These are phyloP conservation scores for Trichoderma koningiopsis DNA, from an alignment of 2,329 filamentous ascomycete species.

Conservation along the genomic window DNA sequence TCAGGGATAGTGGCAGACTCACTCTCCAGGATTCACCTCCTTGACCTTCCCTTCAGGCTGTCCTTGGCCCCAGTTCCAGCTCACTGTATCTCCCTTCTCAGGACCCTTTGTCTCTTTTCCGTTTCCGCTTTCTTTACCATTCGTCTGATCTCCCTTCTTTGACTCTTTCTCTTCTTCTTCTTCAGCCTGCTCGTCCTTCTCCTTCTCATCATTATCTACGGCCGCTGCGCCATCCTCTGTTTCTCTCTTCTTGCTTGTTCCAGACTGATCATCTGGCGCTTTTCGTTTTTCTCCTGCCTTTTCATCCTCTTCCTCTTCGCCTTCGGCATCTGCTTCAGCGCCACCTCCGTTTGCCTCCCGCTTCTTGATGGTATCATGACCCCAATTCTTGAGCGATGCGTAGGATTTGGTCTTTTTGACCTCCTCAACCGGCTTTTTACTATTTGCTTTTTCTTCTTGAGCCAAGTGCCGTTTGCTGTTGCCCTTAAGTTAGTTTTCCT, in stretches of 20 bases:
- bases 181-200: not conserved
- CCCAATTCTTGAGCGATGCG: constrained; percentile 65
- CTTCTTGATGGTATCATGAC: constrained; percentile 55
- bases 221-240: constrained; percentile 25
- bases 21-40: constrained; percentile 48
- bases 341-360: constrained; percentile 27
- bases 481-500: not conserved
- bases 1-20: constrained; percentile 24
- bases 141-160: not conserved
- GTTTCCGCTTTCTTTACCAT: not conserved
- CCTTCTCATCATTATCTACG: not conserved
- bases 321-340: constrained; percentile 24
- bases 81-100: constrained; percentile 46
- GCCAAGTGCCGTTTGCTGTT: constrained; percentile 63
- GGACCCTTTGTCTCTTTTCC: constrained; percentile 36
- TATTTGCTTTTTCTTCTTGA: constrained; percentile 61
- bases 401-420: constrained; percentile 55
- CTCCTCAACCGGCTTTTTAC: constrained; percentile 51
- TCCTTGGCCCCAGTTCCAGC: constrained; percentile 50
- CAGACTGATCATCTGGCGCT: constrained; percentile 30
- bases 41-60: constrained; percentile 48
- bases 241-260: constrained; percentile 39
- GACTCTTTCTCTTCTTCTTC: not conserved
- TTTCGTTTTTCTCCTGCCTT: constrained; percentile 37
- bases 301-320: constrained; percentile 23